phyloP scores from a whole-genome alignment of 768 basidiomycete species.

The Tylopilus felleus region DNA sequence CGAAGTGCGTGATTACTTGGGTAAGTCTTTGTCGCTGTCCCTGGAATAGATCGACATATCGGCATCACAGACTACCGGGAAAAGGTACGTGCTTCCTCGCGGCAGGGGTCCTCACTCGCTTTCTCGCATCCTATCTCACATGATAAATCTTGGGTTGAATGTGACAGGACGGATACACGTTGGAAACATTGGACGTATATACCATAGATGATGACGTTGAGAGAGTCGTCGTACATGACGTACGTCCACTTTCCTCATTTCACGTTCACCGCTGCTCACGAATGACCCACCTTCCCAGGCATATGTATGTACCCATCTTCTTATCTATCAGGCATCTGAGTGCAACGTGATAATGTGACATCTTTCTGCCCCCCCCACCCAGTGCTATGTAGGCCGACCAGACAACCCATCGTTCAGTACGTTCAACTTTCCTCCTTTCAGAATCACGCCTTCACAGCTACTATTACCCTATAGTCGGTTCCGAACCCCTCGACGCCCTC shows the following conservation, averaged over 20 bases:
- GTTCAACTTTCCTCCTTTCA: conserved; percentile 12
- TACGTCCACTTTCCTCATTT: conserved; percentile 14
- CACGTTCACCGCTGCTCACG: background rate
- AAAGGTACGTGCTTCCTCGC: conserved; percentile 50
- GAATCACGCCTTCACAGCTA: background rate
- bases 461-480: conserved; percentile 55
- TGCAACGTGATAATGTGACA: background rate
- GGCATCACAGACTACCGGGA: conserved; percentile 67
- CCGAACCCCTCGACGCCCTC: conserved; percentile 69
- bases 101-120: background rate
- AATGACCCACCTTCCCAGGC: conserved; percentile 35
- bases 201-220: conserved; percentile 50
- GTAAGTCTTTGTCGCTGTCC: conserved; percentile 36
- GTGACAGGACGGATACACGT: conserved; percentile 82
- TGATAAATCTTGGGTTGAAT: background rate
- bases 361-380: background rate
- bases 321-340: background rate
- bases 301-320: conserved; percentile 38
- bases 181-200: conserved; percentile 75
- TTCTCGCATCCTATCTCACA: background rate
- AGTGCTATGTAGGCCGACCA: conserved; percentile 86
- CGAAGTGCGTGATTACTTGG: conserved; percentile 82
- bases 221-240: conserved; percentile 53
- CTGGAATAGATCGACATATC: background rate
- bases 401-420: conserved; percentile 88